phyloP scores from a whole-genome alignment of 441 rosid species.

The Mallotus japonicus region DNA sequence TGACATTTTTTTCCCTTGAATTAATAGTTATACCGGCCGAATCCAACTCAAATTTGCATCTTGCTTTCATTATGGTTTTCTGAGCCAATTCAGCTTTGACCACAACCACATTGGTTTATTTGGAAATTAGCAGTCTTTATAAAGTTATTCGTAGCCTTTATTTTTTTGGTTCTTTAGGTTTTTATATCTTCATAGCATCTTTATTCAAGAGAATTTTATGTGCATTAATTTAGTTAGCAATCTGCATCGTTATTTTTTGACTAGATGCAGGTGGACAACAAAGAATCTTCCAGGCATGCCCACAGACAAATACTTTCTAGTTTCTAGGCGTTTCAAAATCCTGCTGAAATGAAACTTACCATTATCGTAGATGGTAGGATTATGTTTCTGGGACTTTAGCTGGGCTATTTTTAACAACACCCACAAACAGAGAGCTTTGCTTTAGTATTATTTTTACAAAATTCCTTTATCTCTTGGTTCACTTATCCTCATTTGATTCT shows the following conservation, averaged over 20 bases:
- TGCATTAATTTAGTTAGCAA: constrained; percentile 21
- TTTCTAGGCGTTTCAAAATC: constrained; percentile 18
- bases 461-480: not conserved
- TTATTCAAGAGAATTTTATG: constrained; percentile 11
- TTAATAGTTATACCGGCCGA: constrained; percentile 11
- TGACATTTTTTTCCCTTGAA: not conserved
- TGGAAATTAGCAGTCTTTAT: constrained; percentile 27
- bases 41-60: constrained; percentile 13
- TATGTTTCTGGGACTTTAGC: not conserved
- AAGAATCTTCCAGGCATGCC: constrained; percentile 23
- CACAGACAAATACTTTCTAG: constrained; percentile 16
- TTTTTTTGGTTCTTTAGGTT: constrained; percentile 30
- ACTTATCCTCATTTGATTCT: not conserved
- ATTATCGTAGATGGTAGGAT: constrained; percentile 7
- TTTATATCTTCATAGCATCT: constrained; percentile 19
- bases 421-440: not conserved
- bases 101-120: constrained; percentile 18
- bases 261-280: constrained; percentile 22
- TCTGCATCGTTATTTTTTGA: constrained; percentile 23
- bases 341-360: constrained; percentile 17
- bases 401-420: not conserved
- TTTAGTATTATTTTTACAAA: not conserved
- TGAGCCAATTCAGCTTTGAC: constrained; percentile 29
- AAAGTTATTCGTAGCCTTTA: constrained; percentile 24
- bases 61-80: constrained; percentile 24